phyloP scores from a whole-genome alignment of 768 basidiomycete species.

The Boletus sp. region DNA sequence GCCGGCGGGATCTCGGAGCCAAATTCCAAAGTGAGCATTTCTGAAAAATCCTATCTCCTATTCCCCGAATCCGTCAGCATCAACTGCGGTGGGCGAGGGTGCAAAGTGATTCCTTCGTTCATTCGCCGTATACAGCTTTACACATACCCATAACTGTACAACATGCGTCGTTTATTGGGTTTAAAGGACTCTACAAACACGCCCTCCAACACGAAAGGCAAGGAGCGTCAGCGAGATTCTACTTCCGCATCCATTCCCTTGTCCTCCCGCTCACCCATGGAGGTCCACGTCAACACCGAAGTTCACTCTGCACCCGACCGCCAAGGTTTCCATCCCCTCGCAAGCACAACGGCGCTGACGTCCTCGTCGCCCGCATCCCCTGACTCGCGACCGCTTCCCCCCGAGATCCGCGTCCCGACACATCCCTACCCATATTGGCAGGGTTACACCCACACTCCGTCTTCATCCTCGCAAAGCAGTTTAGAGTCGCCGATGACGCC shows the following conservation, averaged over 20 bases:
- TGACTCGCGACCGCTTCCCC: slow-evolving; percentile 22
- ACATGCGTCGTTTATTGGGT: slow-evolving; percentile 32
- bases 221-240: slow-evolving; percentile 19
- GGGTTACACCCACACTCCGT: slow-evolving; percentile 26
- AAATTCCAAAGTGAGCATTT: slow-evolving; percentile 14
- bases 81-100: slow-evolving; percentile 20
- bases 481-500: slow-evolving; percentile 34
- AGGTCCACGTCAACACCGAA: slow-evolving; percentile 31
- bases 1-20: neutral
- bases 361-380: slow-evolving; percentile 23
- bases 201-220: slow-evolving; percentile 22
- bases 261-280: slow-evolving; percentile 12
- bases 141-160: slow-evolving; percentile 8
- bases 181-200: slow-evolving; percentile 23
- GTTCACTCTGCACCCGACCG: slow-evolving; percentile 21
- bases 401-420: slow-evolving; percentile 31
- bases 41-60: neutral
- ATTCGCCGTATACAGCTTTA: slow-evolving; percentile 15
- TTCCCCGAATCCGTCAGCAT: slow-evolving; percentile 9
- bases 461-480: slow-evolving; percentile 31
- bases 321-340: slow-evolving; percentile 16
- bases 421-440: slow-evolving; percentile 37
- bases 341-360: slow-evolving; percentile 15
- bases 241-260: neutral
- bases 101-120: slow-evolving; percentile 8